A percentile compares a stretch with the other conserved stretches of the same genome.
These are phyloP conservation scores for Linum lewisii DNA, from an alignment of 345 rosid species.

Conservation along the genomic window DNA sequence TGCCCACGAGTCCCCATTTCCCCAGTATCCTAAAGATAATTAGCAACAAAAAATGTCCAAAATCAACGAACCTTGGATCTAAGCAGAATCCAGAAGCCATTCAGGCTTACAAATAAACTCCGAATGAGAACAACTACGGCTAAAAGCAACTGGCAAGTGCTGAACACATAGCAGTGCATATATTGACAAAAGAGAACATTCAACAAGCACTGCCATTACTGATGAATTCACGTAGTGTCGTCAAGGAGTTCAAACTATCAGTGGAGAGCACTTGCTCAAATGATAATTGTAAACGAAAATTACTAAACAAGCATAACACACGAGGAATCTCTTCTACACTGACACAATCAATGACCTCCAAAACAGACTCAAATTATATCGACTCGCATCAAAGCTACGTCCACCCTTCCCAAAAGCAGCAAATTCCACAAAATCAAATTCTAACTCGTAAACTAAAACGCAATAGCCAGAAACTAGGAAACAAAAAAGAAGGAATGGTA, in stretches of 20 bases:
- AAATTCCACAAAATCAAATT: neutral
- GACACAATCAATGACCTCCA: neutral
- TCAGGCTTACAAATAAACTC: neutral
- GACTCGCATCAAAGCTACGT: too few relatives aligned
- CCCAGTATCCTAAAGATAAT: neutral
- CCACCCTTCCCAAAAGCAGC: neutral
- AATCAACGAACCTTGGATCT: neutral
- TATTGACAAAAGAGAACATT: too few relatives aligned
- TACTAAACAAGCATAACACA: neutral
- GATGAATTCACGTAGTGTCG: neutral
- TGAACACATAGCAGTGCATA: neutral
- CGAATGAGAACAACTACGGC: neutral
- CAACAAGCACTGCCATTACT: neutral
- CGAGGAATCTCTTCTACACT: neutral
- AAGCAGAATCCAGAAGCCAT: neutral
- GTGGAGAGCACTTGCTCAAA: neutral
- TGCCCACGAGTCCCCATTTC: slow-evolving; percentile 84
- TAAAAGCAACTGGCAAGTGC: neutral
- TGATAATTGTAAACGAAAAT: neutral
- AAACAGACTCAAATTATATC: neutral
- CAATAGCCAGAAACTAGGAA: neutral
- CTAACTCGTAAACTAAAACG: neutral
- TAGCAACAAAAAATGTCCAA: neutral
- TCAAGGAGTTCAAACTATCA: neutral
- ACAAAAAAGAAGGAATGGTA: too few relatives aligned